Evolutionary conservation across 345 rosid species (phyloP), one percentile per base, ranked within the genome.

Genomic region (Barbarea vulgaris): DNA sequence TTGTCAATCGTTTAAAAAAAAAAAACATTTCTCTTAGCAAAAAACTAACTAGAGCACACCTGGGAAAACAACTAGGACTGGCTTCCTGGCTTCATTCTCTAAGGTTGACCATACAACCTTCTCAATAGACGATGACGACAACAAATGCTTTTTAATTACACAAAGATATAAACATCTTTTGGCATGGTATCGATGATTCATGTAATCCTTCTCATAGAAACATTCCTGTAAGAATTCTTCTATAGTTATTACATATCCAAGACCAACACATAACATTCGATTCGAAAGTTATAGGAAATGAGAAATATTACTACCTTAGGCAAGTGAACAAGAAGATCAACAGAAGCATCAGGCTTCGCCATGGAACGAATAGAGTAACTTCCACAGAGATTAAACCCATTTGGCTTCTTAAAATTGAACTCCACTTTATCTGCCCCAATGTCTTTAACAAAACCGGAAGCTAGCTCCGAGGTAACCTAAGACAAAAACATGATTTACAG

Each of bases 11-110:
- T 13, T n/a, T n/a, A n/a, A n/a, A n/a, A n/a, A n/a, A n/a, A n/a
- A n/a, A n/a, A n/a, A n/a, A n/a, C n/a, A n/a, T 58, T 19, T 37
- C 47, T 46, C 28, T 9, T 36, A 58, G 3, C 4, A 33, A 59
- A 64, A 77, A 52, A 28, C 17, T 28, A 33, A 9, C 22, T 17
- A 25, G 31, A 69, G 15, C 67, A 73, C 56, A 88, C 98, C 96
- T 83, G 97, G 98, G 82, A 83, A 79, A 67, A 87, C 86, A 52
- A 87, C 82, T 68, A 94, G 70, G 4, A 90, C 75, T 58, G 98
- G 98, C 81, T 94, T 94, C 46, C 96, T 80, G n/a, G 92, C 97
- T 83, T 94, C 97, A 27, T 88, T 91, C 76, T 91, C 92, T 8
- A 88, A 71, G 34, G 78, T 59, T 2, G 98, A 88, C 98, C 97